phyloP scores from a whole-genome alignment of 1,139 yeast genomes.

The Blastobotrys buckinghamii region DNA sequence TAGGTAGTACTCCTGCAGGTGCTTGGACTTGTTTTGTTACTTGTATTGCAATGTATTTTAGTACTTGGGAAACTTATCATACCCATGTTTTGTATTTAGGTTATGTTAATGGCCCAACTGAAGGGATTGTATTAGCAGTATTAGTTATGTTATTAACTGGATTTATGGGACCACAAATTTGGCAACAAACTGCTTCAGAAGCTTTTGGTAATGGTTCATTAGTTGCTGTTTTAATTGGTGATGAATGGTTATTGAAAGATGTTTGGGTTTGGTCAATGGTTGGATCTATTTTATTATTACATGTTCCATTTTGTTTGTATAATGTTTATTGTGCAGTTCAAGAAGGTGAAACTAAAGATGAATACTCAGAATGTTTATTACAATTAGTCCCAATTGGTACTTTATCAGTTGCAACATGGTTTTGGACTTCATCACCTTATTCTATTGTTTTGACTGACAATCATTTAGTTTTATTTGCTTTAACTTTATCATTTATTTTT shows the following conservation, averaged over 20 bases:
- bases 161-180: slow-evolving; percentile 53
- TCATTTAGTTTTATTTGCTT: slow-evolving; percentile 53
- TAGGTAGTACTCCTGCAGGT: slow-evolving; percentile 36
- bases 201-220: slow-evolving; percentile 11
- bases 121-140: slow-evolving; percentile 62
- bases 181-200: slow-evolving; percentile 38
- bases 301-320: slow-evolving; percentile 43
- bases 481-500: slow-evolving; percentile 62
- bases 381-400: slow-evolving; percentile 33
- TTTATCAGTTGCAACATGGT: slow-evolving; percentile 25
- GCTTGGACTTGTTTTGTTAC: slow-evolving; percentile 55
- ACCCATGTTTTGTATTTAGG: slow-evolving; percentile 67
- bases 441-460: slow-evolving; percentile 32
- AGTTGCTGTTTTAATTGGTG: slow-evolving; percentile 13
- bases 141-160: slow-evolving; percentile 52
- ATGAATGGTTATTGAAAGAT: slow-evolving; percentile 33
- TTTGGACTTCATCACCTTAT: slow-evolving; percentile 36
- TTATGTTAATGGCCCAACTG: slow-evolving; percentile 73
- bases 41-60: slow-evolving; percentile 61
- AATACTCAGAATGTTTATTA: slow-evolving; percentile 41
- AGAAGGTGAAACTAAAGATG: slow-evolving; percentile 37
- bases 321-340: slow-evolving; percentile 54
- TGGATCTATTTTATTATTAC: slow-evolving; percentile 48
- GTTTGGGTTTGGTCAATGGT: slow-evolving; percentile 37
- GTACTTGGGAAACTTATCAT: slow-evolving; percentile 79